These are phyloP conservation scores for Lactarius evosmus DNA, from an alignment of 768 basidiomycete genomes.

Conservation along the genomic window DNA sequence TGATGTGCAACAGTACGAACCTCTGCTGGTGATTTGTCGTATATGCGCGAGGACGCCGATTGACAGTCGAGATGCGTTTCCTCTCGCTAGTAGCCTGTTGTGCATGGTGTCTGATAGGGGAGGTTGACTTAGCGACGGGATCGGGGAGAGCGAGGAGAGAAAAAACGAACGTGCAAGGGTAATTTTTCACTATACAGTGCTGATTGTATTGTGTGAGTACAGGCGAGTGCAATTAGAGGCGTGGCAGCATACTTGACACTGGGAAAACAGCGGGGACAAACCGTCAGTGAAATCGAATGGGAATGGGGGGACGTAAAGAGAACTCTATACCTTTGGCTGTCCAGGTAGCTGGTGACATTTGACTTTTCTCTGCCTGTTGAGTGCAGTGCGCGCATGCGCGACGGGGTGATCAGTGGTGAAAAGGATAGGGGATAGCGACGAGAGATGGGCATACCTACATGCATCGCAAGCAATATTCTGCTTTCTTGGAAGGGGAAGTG, in stretches of 20 bases:
- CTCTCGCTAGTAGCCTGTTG: constrained; percentile 85
- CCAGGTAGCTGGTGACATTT: constrained; percentile 83
- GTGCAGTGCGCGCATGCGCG: constrained; percentile 7
- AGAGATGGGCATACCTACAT: constrained; percentile 57
- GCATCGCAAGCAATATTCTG: constrained; percentile 94
- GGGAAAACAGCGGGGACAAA: not conserved
- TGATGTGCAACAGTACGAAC: constrained; percentile 35
- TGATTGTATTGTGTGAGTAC: constrained; percentile 33
- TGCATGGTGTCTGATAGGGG: constrained; percentile 58
- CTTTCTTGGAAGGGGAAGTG: constrained; percentile 79
- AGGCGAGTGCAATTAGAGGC: not conserved
- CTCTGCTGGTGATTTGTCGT: constrained; percentile 45
- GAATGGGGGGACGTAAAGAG: constrained; percentile 9
- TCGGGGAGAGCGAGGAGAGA: constrained; percentile 23
- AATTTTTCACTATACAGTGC: constrained; percentile 86
- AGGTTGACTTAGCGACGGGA: constrained; percentile 28
- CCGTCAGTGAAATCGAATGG: not conserved
- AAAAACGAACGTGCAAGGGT: constrained; percentile 81
- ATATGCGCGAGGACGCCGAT: constrained; percentile 64
- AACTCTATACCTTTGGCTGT: constrained; percentile 35
- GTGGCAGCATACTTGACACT: constrained; percentile 29
- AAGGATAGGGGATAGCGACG: constrained; percentile 20
- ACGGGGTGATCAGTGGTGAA: constrained; percentile 13
- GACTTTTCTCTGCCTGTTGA: constrained; percentile 73
- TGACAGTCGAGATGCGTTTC: constrained; percentile 57